Evolutionary conservation across 2,329 filamentous ascomycete species (phyloP).

Genomic region (Penicillium olsonii): DNA sequence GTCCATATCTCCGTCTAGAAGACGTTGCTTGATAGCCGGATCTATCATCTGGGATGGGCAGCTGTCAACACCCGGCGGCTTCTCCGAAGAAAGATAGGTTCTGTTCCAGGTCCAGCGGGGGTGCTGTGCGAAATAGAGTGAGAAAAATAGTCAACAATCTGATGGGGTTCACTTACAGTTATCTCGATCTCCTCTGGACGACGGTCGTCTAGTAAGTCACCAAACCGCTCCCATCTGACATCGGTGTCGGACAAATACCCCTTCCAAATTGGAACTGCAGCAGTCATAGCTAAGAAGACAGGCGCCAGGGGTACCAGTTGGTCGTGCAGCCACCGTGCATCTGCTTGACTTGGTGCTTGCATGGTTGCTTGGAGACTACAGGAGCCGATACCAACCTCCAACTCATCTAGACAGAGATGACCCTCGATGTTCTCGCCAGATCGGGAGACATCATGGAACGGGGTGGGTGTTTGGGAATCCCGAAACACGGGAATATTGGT

Average conservation of each 20-base stretch:
- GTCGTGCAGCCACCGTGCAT: slow-evolving; percentile 22
- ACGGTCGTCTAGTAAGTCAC: slow-evolving; percentile 17
- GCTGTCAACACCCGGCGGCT: slow-evolving; percentile 3
- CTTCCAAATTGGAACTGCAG: slow-evolving; percentile 20
- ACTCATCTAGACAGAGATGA: slow-evolving; percentile 14
- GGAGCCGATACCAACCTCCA: slow-evolving; percentile 12
- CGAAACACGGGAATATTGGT: slow-evolving; percentile 3
- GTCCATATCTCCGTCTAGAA: slow-evolving; percentile 23
- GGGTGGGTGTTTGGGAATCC: background rate
- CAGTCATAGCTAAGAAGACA: slow-evolving; percentile 21
- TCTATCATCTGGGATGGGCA: slow-evolving; percentile 4
- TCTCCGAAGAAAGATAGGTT: slow-evolving; percentile 84
- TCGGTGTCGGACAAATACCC: slow-evolving; percentile 21
- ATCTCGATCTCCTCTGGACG: slow-evolving; percentile 4
- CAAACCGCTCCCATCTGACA: slow-evolving; percentile 17
- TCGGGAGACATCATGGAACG: slow-evolving; percentile 1
- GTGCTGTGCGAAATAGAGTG: background rate
- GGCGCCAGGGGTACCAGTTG: slow-evolving; percentile 19
- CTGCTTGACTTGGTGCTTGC: slow-evolving; percentile 15
- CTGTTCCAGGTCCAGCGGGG: slow-evolving; percentile 13
- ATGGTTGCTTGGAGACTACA: slow-evolving; percentile 23
- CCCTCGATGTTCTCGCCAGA: background rate
- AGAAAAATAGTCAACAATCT: background rate
- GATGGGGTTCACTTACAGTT: background rate
- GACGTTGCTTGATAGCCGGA: slow-evolving; percentile 5